Evolutionary conservation across 106 monocot species (phyloP), one percentile per base, ranked within the genome.

Genomic region (Allium sativum): DNA sequence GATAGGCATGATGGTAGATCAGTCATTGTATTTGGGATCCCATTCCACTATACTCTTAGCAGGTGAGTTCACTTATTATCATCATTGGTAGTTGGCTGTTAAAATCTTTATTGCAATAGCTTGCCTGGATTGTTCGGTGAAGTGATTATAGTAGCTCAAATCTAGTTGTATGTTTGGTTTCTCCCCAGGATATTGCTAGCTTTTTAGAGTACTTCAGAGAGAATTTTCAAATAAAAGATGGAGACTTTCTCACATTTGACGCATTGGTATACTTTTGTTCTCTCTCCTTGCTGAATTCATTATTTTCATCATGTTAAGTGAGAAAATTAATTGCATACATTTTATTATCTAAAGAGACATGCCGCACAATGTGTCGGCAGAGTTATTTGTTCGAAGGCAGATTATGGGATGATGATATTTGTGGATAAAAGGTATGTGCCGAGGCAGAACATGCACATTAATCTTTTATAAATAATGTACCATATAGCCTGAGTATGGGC

Each of bases 351-450:
- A 21, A 62, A 98, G 98, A 92, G 98, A 68, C 92, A 98, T 75
- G 98, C 98, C 61, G 98, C 98, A 31, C 98, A 98, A 70, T 98
- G 98, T 85, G 98, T 98, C 72, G 98, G 98, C 31, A 76, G 98
- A 64, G 98, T 98, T 15, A 98, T 98, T 78, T 85, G 98, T 40
- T 98, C 98, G 42, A 98, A 98, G 68, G 91, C 98, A 67, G 98
- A 98, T 72, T 98, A 98, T 83, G 98, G 98, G 52, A 92, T 98
- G 98, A 98, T 98, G 98, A 98, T 98, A 81, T 98, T 98, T 85
- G 98, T 92, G 61, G 98, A 98, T 70, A 98, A 98, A 65, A 98
- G 98, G 98, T 92, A 78, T 61, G 14, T 41, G n/a, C n/a, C n/a
- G n/a, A n/a, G n/a, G n/a, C n/a, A n/a, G n/a, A n/a, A n/a, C n/a